Conservation (phyloP, 495 filamentous ascomycete genomes). For the Lasiosphaeriaceae sp. region DNA sequence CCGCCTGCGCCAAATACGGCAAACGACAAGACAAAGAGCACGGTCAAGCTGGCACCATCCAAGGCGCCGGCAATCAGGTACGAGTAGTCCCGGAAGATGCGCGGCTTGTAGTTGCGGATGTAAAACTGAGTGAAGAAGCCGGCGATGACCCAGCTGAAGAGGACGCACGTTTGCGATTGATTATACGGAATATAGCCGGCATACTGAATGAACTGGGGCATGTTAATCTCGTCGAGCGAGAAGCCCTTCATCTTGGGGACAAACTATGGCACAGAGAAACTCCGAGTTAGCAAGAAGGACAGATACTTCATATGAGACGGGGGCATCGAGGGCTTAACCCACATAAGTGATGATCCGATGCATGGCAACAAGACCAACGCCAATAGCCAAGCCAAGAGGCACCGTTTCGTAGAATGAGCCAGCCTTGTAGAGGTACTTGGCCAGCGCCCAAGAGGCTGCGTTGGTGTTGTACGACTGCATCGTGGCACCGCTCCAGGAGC, state of each 20-base stretch:
- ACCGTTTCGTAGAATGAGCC: slow-evolving; percentile 39
- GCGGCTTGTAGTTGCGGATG: slow-evolving; percentile 45
- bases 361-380: slow-evolving; percentile 32
- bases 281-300: slow-evolving; percentile 22
- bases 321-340: slow-evolving; percentile 6
- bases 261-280: slow-evolving; percentile 24
- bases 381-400: slow-evolving; percentile 44
- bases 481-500: slow-evolving; percentile 32
- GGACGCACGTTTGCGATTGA: slow-evolving; percentile 38
- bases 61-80: slow-evolving; percentile 54
- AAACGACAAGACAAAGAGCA: slow-evolving; percentile 57
- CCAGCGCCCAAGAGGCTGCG: slow-evolving; percentile 40
- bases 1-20: slow-evolving; percentile 52
- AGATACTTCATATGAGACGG: slow-evolving; percentile 3
- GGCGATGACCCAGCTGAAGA: slow-evolving; percentile 18
- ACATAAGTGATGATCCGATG: slow-evolving; percentile 42
- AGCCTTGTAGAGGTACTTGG: slow-evolving; percentile 35
- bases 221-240: slow-evolving; percentile 35
- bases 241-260: slow-evolving; percentile 38
- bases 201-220: slow-evolving; percentile 41
- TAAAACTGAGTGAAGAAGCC: slow-evolving; percentile 52
- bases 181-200: slow-evolving; percentile 46
- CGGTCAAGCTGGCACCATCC: slow-evolving; percentile 49
- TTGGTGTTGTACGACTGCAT: slow-evolving; percentile 38
- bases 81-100: slow-evolving; percentile 54